A percentile compares a stretch with the other conserved stretches of the same genome.
These are phyloP conservation scores for Licmophora abbreviata DNA, from an alignment of 108 stramenopile species.

Conservation along the genomic window DNA sequence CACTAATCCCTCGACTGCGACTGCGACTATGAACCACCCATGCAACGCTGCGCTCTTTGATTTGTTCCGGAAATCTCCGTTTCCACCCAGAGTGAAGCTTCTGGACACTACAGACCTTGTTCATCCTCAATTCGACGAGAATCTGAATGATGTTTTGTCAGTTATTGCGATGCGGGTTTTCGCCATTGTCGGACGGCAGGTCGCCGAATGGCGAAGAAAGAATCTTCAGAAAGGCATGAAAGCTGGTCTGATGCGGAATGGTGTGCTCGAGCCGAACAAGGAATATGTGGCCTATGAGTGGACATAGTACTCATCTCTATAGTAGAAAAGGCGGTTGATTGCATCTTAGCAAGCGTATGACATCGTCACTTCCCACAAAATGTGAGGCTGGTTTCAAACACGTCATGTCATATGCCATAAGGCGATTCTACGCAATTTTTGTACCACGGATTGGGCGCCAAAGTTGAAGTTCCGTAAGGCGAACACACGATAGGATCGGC, in stretches of 20 bases:
- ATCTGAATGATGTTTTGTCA: constrained; percentile 9
- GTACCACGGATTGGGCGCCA: too few relatives aligned
- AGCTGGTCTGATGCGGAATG: constrained; percentile 29
- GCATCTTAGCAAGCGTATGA: too few relatives aligned
- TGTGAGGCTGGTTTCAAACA: too few relatives aligned
- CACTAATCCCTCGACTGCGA: constrained; percentile 6
- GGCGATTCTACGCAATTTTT: too few relatives aligned
- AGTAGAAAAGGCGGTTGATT: too few relatives aligned
- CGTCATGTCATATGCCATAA: too few relatives aligned
- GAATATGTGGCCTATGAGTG: constrained; percentile 26
- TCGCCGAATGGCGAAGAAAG: constrained; percentile 27
- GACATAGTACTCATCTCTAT: too few relatives aligned
- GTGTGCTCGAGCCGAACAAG: constrained; percentile 28
- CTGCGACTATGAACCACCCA: constrained; percentile 24
- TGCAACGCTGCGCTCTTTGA: constrained; percentile 30
- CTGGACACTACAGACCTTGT: constrained; percentile 45
- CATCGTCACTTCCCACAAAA: too few relatives aligned
- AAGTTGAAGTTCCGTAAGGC: too few relatives aligned
- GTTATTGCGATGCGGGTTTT: constrained; percentile 36
- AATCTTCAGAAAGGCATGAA: constrained; percentile 27
- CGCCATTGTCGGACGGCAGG: constrained; percentile 36
- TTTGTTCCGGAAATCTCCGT: constrained; percentile 12
- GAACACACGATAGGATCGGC: too few relatives aligned
- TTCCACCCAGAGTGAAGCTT: constrained; percentile 23
- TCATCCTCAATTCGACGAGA: constrained; percentile 21